A percentile compares a stretch with the other conserved stretches of the same genome.
Conservation (phyloP, 2,329 filamentous ascomycete species). For the Ceratocystis papillata region DNA sequence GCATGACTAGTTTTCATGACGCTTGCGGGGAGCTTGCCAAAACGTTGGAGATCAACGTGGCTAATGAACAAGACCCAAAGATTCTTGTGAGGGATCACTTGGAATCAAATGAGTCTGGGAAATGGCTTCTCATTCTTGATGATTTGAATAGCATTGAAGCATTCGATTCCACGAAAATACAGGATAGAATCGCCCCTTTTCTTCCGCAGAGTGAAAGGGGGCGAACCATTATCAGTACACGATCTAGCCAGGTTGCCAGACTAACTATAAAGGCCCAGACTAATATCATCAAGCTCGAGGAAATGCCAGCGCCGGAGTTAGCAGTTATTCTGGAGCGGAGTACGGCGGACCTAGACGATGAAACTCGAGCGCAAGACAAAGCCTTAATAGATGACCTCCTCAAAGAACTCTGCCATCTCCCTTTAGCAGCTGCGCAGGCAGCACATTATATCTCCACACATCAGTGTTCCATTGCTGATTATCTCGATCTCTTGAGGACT, state of each 20-base stretch:
- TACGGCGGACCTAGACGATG: no score
- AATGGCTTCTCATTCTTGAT: constrained; percentile 28
- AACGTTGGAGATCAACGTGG: background rate
- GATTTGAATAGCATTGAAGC: constrained; percentile 26
- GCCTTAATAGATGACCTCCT: background rate
- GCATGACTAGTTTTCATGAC: background rate
- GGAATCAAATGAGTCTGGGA: constrained; percentile 24
- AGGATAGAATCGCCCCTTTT: constrained; percentile 24
- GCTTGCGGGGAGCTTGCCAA: background rate
- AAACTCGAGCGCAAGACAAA: background rate
- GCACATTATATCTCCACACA: constrained; percentile 22
- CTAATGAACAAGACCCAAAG: constrained; percentile 8
- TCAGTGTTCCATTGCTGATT: background rate
- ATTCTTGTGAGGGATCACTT: constrained; percentile 24
- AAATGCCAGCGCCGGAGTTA: background rate
- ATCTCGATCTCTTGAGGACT: background rate
- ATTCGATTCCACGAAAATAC: background rate
- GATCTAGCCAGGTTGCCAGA: background rate
- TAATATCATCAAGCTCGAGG: background rate
- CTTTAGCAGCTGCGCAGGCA: constrained; percentile 25
- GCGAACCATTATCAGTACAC: constrained; percentile 18
- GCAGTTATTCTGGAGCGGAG: background rate
- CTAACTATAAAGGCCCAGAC: background rate
- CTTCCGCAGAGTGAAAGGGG: constrained; percentile 28
- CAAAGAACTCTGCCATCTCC: constrained; percentile 20